These are phyloP conservation scores for Pyrus communis DNA, from an alignment of 306 rosid species.

Conservation along the genomic window DNA sequence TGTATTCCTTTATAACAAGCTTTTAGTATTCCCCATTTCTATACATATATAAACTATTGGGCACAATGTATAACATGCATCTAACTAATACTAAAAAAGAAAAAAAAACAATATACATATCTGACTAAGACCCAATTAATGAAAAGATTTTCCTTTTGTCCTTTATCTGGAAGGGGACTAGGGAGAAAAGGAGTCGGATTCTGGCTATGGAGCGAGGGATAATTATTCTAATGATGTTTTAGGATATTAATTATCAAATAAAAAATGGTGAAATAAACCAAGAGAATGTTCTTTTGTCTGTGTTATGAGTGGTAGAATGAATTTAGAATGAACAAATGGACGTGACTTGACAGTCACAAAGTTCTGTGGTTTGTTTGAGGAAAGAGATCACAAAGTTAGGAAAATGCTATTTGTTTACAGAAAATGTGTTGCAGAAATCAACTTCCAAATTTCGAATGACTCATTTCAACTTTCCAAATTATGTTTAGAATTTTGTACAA, in stretches of 20 bases:
- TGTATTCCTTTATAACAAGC: slow-evolving; percentile 22
- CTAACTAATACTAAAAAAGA: no score
- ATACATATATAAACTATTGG: no score
- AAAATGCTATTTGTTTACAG: not conserved
- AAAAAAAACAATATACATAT: no score
- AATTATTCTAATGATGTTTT: not conserved
- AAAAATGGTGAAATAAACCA: no score
- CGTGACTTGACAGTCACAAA: no score
- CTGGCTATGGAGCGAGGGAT: not conserved
- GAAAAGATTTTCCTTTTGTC: not conserved
- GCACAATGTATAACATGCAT: no score
- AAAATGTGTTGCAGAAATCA: not conserved
- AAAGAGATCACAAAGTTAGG: not conserved
- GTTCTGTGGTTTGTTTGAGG: no score
- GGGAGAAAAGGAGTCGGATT: not conserved
- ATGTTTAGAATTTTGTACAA: not conserved
- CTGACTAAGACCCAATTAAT: not conserved
- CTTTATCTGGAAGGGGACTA: not conserved
- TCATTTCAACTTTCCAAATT: not conserved
- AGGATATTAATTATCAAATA: no score
- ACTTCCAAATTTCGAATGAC: no score
- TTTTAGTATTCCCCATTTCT: not conserved
- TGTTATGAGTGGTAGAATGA: no score
- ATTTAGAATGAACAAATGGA: no score
- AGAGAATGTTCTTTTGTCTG: no score